phyloP scores from a whole-genome alignment of 495 filamentous ascomycete species.

The Penicillium mononematosum region DNA sequence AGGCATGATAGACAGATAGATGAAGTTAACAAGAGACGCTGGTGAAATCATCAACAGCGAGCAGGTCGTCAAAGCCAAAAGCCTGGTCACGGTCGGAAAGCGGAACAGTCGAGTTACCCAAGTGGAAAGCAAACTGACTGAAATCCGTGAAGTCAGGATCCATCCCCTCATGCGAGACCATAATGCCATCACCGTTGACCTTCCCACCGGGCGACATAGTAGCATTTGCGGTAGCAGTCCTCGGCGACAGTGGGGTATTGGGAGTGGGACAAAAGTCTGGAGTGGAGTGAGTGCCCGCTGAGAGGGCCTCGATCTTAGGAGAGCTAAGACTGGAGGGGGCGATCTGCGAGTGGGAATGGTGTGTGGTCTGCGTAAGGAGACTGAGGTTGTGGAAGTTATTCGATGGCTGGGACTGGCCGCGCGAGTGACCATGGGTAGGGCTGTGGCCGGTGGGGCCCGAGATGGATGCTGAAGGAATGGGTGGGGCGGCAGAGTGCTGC shows the following conservation, averaged over 20 bases:
- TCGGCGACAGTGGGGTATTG: slow-evolving; percentile 38
- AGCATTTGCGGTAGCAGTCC: slow-evolving; percentile 17
- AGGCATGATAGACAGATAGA: slow-evolving; percentile 10
- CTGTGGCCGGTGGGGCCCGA: slow-evolving; percentile 19
- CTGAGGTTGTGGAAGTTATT: slow-evolving; percentile 26
- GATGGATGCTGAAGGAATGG: slow-evolving; percentile 19
- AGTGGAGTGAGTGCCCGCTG: slow-evolving; percentile 35
- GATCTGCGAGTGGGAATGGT: slow-evolving; percentile 17
- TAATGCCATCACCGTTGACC: slow-evolving; percentile 20
- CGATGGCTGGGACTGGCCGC: slow-evolving; percentile 29
- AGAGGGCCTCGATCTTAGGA: slow-evolving; percentile 25
- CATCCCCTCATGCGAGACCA: slow-evolving; percentile 31
- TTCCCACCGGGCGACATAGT: slow-evolving; percentile 3
- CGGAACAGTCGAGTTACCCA: slow-evolving; percentile 28
- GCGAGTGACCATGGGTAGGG: slow-evolving; percentile 21
- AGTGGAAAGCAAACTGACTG: slow-evolving; percentile 37
- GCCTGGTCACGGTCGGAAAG: slow-evolving; percentile 23
- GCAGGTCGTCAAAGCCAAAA: slow-evolving; percentile 38
- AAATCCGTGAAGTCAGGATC: slow-evolving; percentile 40
- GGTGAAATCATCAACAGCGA: slow-evolving; percentile 37
- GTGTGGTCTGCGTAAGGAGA: slow-evolving; percentile 28
- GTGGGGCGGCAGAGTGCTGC: slow-evolving; percentile 22
- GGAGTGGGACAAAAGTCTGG: slow-evolving; percentile 42
- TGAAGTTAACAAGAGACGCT: slow-evolving; percentile 30
- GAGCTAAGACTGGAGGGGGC: slow-evolving; percentile 20